Base-by-base conservation (phyloP, 2,329 filamentous ascomycete genomes). In the Colletotrichum salicis region DNA sequence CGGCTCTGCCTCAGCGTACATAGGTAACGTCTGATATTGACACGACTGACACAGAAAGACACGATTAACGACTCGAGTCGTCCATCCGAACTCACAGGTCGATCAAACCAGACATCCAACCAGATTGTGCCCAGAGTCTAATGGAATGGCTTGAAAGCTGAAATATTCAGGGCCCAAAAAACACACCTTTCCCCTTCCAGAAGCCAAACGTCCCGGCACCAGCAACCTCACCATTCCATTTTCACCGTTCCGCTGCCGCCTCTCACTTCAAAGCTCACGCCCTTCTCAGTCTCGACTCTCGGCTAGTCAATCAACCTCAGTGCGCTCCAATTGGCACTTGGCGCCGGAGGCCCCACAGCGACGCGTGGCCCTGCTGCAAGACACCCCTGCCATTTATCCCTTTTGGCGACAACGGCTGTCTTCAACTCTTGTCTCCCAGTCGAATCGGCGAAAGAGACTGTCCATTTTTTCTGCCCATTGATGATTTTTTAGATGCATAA, bases 311-410 rank as follows among this genome's bases (percentile, higher is more conserved):
- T 41, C 33, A 60, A 45, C 10, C 41, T 41, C 31, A 15, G 27
- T 60, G 48, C 65, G 11, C 31, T 7, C 19, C 48, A 64, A 48
- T 64, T 64, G 65, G 65, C 54, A 51, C 29, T 60, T 45, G 52
- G 60, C 59, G 31, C 33, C 24, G 8, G 29, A 6, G n/a, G 69
- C 24, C 35, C 69, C 69, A 64, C 35, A 60, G 65, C 31, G 69
- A 71, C 69, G 69, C 69, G 69, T 71, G 69, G 69, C 69, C 62
- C 55, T 64, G 58, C 59, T 63, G 12, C 59, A 19, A 29, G 27
- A 22, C 7, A 3, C 59, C 58, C 69, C 59, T 64, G 54, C 35
- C 54, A 33, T 41, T 29, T 64, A 24, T 55, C 59, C 54, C 60
- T 37, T 57, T 64, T 59, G n/a, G 35, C 54, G 19, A 56, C 33